phyloP scores from a whole-genome alignment of 2,329 filamentous ascomycete genomes.

The Byssoonygena ceratinophila region DNA sequence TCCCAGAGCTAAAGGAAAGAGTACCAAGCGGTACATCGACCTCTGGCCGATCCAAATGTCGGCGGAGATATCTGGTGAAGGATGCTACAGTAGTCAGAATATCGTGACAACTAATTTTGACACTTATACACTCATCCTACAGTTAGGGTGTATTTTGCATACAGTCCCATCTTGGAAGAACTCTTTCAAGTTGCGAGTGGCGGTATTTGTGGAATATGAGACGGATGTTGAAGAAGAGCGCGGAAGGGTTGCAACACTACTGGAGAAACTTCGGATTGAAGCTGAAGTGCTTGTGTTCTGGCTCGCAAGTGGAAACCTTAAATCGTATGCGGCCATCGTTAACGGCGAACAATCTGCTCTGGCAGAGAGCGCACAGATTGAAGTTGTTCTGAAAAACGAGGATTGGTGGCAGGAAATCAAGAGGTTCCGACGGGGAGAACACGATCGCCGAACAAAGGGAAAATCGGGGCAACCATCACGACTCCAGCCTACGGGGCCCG shows the following conservation, averaged over 20 bases:
- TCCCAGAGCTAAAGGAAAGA: slow-evolving; percentile 48
- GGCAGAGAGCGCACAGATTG: slow-evolving; percentile 49
- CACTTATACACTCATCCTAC: slow-evolving; percentile 77
- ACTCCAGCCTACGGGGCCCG: slow-evolving; percentile 24
- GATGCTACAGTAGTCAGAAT: slow-evolving; percentile 48
- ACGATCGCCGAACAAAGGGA: slow-evolving; percentile 14
- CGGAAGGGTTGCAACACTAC: slow-evolving; percentile 57
- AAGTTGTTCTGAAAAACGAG: slow-evolving; percentile 57
- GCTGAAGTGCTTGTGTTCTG: slow-evolving; percentile 72
- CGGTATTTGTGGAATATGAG: slow-evolving; percentile 84
- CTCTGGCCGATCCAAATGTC: slow-evolving; percentile 93
- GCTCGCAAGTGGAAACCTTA: slow-evolving; percentile 61
- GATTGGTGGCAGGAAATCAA: slow-evolving; percentile 76
- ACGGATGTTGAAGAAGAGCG: slow-evolving; percentile 70
- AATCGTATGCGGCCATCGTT: slow-evolving; percentile 66
- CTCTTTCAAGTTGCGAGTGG: slow-evolving; percentile 60
- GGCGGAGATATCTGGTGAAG: slow-evolving; percentile 61
- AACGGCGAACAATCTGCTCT: slow-evolving; percentile 50
- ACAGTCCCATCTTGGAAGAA: slow-evolving; percentile 73
- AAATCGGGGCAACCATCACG: slow-evolving; percentile 10
- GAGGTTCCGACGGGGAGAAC: slow-evolving; percentile 29
- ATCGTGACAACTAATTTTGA: slow-evolving; percentile 82
- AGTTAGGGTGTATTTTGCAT: slow-evolving; percentile 72
- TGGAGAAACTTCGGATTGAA: slow-evolving; percentile 72
- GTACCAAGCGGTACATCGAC: slow-evolving; percentile 69